Evolutionary conservation across 768 basidiomycete species (phyloP), one percentile per base, ranked within the genome.

Genomic region (Tulasnella sp.): DNA sequence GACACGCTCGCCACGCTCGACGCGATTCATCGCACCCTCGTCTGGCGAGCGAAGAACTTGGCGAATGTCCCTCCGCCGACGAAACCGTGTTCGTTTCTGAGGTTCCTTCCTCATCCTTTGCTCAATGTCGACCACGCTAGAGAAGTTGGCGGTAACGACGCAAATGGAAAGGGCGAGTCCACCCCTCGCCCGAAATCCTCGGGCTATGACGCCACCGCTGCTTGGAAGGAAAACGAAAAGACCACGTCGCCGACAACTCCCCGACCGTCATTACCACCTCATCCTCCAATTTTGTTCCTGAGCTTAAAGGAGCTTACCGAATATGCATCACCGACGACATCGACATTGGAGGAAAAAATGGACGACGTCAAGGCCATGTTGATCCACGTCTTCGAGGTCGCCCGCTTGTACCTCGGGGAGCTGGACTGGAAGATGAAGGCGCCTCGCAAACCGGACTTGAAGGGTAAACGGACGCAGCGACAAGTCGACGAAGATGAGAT

Each of bases 41-140:
- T 72, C 42, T 79, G 78, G 78, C 71, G 78, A 44, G 34, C 56
- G 19, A 40, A 42, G 27, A 79, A 79, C 71, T n/a, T 79, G 8
- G 14, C 56, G 24, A n/a, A 79, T 34, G 34, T 79, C 24, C 71
- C 71, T 21, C 71, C 71, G 38, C 73, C 78, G 18, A 18, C 46
- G 27, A 36, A 42, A 6, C 78, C 78, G 18, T 74, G 39, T 24
- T 9, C 71, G 19, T 79, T 79, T 31, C 18, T 79, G 31, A 71
- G 78, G 42, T 79, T 79, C 56, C 18, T 79, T 16, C 78, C 71
- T n/a, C 78, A 79, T 34, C 78, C 78, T 34, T 79, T 79, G 27
- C 27, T 76, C 46, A 9, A 42, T 31, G 1, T 36, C 75, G 46
- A 40, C n/a, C 24, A 14, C 24, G 9, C 14, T 46, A 14, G 31